These are phyloP conservation scores for Backusella parvicylindrica DNA, from an alignment of 192 early-diverging fungal species.

Conservation along the genomic window DNA sequence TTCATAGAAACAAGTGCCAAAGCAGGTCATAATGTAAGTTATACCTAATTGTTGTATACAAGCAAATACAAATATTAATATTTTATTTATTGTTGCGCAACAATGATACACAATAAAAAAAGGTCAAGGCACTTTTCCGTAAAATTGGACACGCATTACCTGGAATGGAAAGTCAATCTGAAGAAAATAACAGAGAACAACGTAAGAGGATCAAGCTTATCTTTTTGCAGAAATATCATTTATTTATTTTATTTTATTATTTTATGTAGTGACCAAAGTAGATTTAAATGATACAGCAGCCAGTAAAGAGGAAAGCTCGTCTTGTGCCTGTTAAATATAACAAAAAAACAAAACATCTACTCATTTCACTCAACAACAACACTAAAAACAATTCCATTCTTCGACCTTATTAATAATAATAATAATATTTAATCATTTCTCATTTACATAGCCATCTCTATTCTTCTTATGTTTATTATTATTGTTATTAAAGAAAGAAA, in stretches of 20 bases:
- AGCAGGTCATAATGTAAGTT: conserved; percentile 86
- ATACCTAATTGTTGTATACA: not conserved
- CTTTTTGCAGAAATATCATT: not conserved
- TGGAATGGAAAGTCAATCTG: conserved; percentile 72
- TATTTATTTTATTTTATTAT: not conserved
- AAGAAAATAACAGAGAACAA: conserved; percentile 41
- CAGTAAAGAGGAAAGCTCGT: conserved; percentile 21
- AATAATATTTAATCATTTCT: not conserved
- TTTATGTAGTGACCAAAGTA: conserved; percentile 36
- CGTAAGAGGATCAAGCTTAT: conserved; percentile 14
- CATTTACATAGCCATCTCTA: not conserved
- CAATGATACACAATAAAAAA: not conserved
- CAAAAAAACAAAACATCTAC: not conserved
- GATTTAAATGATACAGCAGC: conserved; percentile 24
- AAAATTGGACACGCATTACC: conserved; percentile 93
- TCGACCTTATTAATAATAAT: too few relatives aligned
- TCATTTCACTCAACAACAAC: not conserved
- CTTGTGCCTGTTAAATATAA: conserved; percentile 25
- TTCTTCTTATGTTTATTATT: too few relatives aligned
- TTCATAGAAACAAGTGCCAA: conserved; percentile 99
- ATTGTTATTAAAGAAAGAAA: too few relatives aligned
- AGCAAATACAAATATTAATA: too few relatives aligned
- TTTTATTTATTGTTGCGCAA: not conserved
- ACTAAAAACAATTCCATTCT: not conserved
- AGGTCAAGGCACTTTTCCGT: conserved; percentile 96